phyloP scores from a whole-genome alignment of 768 basidiomycete genomes.

The Mycena galericulata region DNA sequence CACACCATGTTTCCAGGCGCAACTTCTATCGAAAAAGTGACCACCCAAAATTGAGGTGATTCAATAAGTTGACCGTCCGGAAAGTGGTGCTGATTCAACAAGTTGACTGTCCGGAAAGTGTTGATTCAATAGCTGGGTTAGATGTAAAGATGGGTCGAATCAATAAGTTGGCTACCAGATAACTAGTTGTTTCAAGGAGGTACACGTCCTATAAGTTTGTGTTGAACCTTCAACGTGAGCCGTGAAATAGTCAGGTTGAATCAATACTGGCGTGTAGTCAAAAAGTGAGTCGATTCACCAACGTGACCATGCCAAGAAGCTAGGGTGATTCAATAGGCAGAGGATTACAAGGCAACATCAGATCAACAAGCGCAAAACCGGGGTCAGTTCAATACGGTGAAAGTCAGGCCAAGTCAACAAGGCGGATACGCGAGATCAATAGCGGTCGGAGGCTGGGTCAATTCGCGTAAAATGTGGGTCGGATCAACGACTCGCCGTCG shows the following conservation, averaged over 20 bases:
- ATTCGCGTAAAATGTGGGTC: neutral
- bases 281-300: neutral
- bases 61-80: neutral
- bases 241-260: neutral
- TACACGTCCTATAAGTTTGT: no score
- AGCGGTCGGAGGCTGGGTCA: neutral
- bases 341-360: no score
- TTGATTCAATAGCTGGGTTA: no score
- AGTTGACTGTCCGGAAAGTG: no score
- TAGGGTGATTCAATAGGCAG: no score
- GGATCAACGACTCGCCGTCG: neutral
- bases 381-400: neutral
- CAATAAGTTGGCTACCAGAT: neutral
- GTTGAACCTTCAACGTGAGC: neutral
- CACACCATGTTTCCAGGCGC: neutral
- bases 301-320: no score
- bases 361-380: no score
- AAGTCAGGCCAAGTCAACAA: slow-evolving; percentile 1
- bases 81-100: neutral
- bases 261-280: neutral
- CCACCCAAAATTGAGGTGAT: neutral
- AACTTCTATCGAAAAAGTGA: neutral
- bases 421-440: neutral
- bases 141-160: neutral
- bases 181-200: no score